Percentiles rank a stretch among this genome's conserved stretches.
Evolutionary conservation across 805 yeast genomes (phyloP).

Genomic region (Yarrowia keelungensis): DNA sequence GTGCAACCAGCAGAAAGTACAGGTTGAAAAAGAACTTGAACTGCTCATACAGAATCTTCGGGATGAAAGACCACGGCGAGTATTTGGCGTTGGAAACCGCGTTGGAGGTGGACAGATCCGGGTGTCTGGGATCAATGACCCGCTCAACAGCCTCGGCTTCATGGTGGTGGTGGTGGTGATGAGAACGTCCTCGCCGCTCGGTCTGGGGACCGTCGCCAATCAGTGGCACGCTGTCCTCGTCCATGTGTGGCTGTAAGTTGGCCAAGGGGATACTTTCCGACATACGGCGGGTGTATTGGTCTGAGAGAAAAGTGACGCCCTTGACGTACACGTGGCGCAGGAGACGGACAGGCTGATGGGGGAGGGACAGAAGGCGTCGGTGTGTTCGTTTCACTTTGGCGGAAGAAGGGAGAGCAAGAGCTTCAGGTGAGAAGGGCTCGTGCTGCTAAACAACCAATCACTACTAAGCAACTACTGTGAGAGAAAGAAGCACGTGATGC

Average conservation of each 20-base stretch:
- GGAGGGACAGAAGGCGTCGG: conserved; percentile 17
- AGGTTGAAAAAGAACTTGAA: conserved; percentile 95
- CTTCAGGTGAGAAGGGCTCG: too few relatives aligned
- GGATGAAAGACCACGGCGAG: conserved; percentile 84
- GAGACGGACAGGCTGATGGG: conserved; percentile 38
- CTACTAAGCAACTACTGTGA: too few relatives aligned
- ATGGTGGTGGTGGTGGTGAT: not conserved
- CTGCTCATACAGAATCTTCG: conserved; percentile 90
- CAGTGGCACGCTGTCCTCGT: conserved; percentile 42
- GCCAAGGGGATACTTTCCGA: conserved; percentile 38
- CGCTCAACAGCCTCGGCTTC: conserved; percentile 23
- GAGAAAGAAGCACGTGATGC: too few relatives aligned
- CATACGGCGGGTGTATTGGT: conserved; percentile 24
- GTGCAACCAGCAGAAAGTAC: conserved; percentile 89
- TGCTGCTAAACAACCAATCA: too few relatives aligned
- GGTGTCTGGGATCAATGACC: conserved; percentile 25
- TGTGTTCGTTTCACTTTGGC: conserved; percentile 21
- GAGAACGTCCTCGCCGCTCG: not conserved
- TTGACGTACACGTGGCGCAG: conserved; percentile 38
- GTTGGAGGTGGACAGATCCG: conserved; percentile 60
- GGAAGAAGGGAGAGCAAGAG: too few relatives aligned
- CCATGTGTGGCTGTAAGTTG: conserved; percentile 38
- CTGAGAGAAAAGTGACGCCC: conserved; percentile 35
- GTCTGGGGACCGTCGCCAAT: conserved; percentile 39
- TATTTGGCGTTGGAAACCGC: conserved; percentile 94